Conservation (phyloP, 2,329 filamentous ascomycete species). For the Penicillium expansum region DNA sequence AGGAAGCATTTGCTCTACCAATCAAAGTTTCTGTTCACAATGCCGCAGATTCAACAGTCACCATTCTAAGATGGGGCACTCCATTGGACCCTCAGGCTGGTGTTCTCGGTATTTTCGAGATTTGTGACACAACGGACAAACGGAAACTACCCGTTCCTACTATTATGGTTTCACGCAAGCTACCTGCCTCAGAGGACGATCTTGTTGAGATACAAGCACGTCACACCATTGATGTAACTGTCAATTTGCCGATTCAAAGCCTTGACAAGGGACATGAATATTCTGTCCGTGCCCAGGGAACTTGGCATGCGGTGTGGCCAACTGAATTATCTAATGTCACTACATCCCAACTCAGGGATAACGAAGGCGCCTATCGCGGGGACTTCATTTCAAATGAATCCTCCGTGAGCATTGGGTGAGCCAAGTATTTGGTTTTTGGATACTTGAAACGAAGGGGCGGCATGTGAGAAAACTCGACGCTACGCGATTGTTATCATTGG, state of each 20-base stretch:
- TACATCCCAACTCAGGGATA: constrained; percentile 19
- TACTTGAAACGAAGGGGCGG: neutral
- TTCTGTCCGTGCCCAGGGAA: constrained; percentile 31
- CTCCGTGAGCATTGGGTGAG: constrained; percentile 14
- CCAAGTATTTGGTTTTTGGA: neutral
- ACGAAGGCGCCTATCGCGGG: constrained; percentile 20
- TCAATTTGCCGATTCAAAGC: constrained; percentile 28
- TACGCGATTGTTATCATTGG: neutral
- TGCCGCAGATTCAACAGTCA: constrained; percentile 26
- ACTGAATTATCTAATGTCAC: constrained; percentile 23
- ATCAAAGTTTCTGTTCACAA: constrained; percentile 32
- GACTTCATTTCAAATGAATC: constrained; percentile 28
- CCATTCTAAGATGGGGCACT: constrained; percentile 38
- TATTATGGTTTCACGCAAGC: constrained; percentile 35
- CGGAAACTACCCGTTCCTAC: constrained; percentile 26
- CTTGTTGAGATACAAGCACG: constrained; percentile 32
- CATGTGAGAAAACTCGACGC: neutral
- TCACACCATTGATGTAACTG: constrained; percentile 18
- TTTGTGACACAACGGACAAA: constrained; percentile 25
- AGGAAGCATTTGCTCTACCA: constrained; percentile 20
- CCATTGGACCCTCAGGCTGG: constrained; percentile 36
- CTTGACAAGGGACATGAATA: constrained; percentile 34
- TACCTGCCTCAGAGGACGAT: constrained; percentile 31
- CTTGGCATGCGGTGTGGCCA: constrained; percentile 39
- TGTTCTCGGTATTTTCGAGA: constrained; percentile 31